Percentiles rank a stretch among this genome's conserved stretches.
These are phyloP conservation scores for Trichoderma aggressivum DNA, from an alignment of 2,329 filamentous ascomycete species.

Conservation along the genomic window DNA sequence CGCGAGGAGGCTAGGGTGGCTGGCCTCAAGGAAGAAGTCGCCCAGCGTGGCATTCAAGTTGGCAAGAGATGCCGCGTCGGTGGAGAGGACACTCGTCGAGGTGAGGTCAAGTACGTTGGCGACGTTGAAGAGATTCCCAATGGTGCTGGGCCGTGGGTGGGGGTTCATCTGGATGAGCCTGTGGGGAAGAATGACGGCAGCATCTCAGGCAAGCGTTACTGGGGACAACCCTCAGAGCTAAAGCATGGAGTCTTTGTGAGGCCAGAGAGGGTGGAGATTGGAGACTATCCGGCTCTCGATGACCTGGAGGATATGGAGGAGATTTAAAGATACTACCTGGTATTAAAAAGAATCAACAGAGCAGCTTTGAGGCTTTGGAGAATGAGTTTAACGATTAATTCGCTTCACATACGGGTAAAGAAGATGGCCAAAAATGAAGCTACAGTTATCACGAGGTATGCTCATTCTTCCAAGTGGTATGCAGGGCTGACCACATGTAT, in stretches of 20 bases:
- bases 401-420: background rate
- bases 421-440: background rate
- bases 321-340: conserved; percentile 43
- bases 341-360: background rate
- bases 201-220: conserved; percentile 65
- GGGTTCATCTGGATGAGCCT: conserved; percentile 72
- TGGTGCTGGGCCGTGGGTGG: conserved; percentile 65
- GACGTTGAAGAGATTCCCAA: conserved; percentile 70
- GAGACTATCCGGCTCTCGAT: conserved; percentile 68
- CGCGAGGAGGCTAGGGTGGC: conserved; percentile 70
- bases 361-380: background rate
- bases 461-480: background rate
- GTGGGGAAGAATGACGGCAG: conserved; percentile 80
- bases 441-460: background rate
- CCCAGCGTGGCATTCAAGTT: conserved; percentile 61
- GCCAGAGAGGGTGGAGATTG: conserved; percentile 72
- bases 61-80: conserved; percentile 64
- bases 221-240: conserved; percentile 58
- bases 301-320: conserved; percentile 77
- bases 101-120: conserved; percentile 68
- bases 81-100: conserved; percentile 65
- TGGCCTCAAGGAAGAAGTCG: conserved; percentile 66
- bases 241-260: conserved; percentile 78
- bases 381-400: background rate
- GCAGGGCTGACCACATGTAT: conserved; percentile 6